Conservation (phyloP, 176 grass and related monocot species). For the Thinopyrum elongatum region DNA sequence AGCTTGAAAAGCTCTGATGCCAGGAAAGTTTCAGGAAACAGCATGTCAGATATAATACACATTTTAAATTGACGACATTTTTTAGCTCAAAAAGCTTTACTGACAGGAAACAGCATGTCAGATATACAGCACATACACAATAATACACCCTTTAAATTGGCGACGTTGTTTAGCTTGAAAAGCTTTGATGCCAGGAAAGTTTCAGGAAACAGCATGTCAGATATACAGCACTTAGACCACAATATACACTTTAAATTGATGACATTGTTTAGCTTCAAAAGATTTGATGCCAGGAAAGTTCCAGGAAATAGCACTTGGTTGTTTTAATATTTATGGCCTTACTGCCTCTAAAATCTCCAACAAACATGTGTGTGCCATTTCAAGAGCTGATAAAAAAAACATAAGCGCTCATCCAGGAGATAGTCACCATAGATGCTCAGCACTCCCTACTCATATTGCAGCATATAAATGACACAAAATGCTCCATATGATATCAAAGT, state of each 20-base stretch:
- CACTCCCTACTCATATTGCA: not conserved
- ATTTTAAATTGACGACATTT: not conserved
- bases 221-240: constrained; percentile 6
- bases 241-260: not conserved
- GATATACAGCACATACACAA: constrained; percentile 1
- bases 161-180: constrained; percentile 22
- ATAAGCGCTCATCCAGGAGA: not conserved
- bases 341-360: constrained; percentile 24
- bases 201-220: constrained; percentile 3
- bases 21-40: constrained; percentile 22
- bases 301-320: not conserved
- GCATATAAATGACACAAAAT: not conserved
- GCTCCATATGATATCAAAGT: constrained; percentile 11
- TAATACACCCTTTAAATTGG: not conserved
- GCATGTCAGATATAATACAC: not conserved
- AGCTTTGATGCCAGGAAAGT: not conserved
- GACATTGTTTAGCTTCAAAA: constrained; percentile 17
- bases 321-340: not conserved
- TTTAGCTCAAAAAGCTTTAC: constrained; percentile 18
- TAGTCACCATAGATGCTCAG: not conserved
- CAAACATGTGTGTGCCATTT: constrained; percentile 3
- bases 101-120: constrained; percentile 30
- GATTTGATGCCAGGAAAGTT: not conserved
- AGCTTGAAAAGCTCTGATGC: constrained; percentile 1
- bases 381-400: constrained; percentile 13